Conservation (phyloP, 192 early-diverging fungal genomes). For the Coemansia reversa region DNA sequence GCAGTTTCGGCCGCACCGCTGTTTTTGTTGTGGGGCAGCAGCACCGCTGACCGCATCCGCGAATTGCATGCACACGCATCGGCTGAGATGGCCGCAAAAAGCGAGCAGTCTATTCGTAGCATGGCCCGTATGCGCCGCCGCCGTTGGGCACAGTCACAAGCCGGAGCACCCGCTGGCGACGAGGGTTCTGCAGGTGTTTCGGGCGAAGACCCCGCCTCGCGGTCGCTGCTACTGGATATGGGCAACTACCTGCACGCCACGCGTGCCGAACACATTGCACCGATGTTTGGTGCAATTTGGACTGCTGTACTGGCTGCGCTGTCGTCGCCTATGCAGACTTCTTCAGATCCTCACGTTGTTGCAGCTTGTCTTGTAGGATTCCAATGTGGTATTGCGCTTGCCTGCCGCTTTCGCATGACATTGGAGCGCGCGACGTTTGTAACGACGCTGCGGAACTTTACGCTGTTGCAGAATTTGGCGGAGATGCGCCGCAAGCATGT, state of each 20-base stretch:
- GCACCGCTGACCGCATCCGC: slow-evolving; percentile 44
- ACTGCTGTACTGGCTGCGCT: slow-evolving; percentile 81
- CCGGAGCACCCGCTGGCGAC: background rate
- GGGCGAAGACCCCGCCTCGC: slow-evolving; percentile 6
- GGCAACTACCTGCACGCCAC: slow-evolving; percentile 66
- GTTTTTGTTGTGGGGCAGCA: slow-evolving; percentile 51
- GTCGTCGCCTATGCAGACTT: slow-evolving; percentile 80
- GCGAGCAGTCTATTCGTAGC: slow-evolving; percentile 65
- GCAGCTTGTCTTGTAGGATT: slow-evolving; percentile 78
- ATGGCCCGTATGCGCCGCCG: slow-evolving; percentile 58
- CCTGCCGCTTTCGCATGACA: slow-evolving; percentile 83
- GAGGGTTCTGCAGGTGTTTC: background rate
- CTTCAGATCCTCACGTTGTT: slow-evolving; percentile 69
- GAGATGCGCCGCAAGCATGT: slow-evolving; percentile 91
- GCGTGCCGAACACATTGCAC: slow-evolving; percentile 83
- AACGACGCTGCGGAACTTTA: slow-evolving; percentile 84
- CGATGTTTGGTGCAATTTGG: slow-evolving; percentile 93
- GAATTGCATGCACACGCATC: slow-evolving; percentile 63
- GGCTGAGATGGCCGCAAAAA: slow-evolving; percentile 69
- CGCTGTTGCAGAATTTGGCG: slow-evolving; percentile 76
- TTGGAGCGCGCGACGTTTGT: slow-evolving; percentile 91
- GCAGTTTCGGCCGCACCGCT: slow-evolving; percentile 30
- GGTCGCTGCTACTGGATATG: slow-evolving; percentile 49
- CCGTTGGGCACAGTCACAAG: slow-evolving; percentile 14
- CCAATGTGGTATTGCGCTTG: slow-evolving; percentile 74